Evolutionary conservation across 768 basidiomycete genomes (phyloP).

Genomic region (Phaeotremella fagi): DNA sequence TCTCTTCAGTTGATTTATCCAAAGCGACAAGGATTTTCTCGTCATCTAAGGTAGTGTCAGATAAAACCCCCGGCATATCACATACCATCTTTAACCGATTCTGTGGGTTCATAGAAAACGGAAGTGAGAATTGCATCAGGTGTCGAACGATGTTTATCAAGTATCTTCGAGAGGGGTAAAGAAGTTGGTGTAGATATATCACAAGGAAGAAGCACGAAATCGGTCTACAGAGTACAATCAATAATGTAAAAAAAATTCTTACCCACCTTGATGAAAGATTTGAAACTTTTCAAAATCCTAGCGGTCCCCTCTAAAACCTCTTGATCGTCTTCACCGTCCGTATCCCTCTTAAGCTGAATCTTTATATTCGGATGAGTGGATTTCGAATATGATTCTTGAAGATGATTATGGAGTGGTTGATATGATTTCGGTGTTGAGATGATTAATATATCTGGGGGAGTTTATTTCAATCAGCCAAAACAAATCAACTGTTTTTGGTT

Average conservation of each 20-base stretch:
- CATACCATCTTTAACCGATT: constrained; percentile 43
- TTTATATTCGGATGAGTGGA: constrained; percentile 59
- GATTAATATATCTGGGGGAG: constrained; percentile 75
- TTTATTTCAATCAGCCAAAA: constrained; percentile 1
- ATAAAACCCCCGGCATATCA: not conserved
- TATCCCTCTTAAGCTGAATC: constrained; percentile 71
- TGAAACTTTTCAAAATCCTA: constrained; percentile 66
- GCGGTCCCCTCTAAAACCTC: constrained; percentile 30
- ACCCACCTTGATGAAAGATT: constrained; percentile 60
- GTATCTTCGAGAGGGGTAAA: constrained; percentile 63
- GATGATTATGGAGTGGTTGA: constrained; percentile 70
- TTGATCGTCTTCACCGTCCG: constrained; percentile 32
- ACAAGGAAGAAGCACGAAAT: constrained; percentile 85
- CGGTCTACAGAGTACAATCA: constrained; percentile 50
- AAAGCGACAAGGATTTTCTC: constrained; percentile 44
- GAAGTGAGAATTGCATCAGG: constrained; percentile 41
- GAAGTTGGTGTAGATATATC: constrained; percentile 77
- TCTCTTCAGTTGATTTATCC: constrained; percentile 56
- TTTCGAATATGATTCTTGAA: constrained; percentile 69
- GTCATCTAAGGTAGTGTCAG: constrained; percentile 11
- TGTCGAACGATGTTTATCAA: constrained; percentile 69
- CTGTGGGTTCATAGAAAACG: constrained; percentile 46
- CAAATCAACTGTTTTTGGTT: not conserved
- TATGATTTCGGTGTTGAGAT: constrained; percentile 62
- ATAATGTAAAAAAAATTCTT: not conserved